A percentile compares a stretch with the other conserved stretches of the same genome.
phyloP scores from a whole-genome alignment of 2,329 filamentous ascomycete species.

The Ophiostoma pallidulum region DNA sequence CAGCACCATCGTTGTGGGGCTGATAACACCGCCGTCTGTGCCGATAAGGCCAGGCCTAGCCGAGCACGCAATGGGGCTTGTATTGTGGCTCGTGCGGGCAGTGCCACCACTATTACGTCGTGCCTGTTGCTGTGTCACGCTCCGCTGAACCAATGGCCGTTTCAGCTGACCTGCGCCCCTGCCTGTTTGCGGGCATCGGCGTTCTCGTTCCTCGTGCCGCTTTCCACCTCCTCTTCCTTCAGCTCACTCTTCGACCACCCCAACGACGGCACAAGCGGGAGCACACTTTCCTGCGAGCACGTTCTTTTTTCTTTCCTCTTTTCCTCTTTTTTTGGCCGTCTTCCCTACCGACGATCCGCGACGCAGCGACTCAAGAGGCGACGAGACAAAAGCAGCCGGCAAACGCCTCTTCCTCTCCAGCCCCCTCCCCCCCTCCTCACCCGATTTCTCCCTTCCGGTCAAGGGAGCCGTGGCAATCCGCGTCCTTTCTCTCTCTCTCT shows the following conservation, averaged over 20 bases:
- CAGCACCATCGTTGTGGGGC: too few species aligned
- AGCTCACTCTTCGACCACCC: background rate
- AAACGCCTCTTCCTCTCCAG: background rate
- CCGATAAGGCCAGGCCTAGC: too few species aligned
- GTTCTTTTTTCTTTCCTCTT: background rate
- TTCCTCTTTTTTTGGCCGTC: background rate
- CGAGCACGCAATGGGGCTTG: too few species aligned
- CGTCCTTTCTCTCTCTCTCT: too few species aligned
- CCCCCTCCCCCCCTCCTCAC: background rate
- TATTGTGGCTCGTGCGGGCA: too few species aligned
- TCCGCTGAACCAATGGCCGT: background rate
- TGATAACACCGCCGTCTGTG: too few species aligned
- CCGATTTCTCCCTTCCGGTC: background rate
- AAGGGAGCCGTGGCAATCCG: too few species aligned
- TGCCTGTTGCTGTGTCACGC: too few species aligned
- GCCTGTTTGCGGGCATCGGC: background rate
- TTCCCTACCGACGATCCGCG: too few species aligned
- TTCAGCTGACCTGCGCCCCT: conserved; percentile 5
- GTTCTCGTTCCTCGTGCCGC: background rate
- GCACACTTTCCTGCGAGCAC: background rate
- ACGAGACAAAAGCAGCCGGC: too few species aligned
- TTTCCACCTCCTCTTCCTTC: background rate
- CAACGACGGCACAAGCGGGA: background rate
- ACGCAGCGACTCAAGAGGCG: too few species aligned
- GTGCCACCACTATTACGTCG: too few species aligned